Evolutionary conservation across 2,329 filamentous ascomycete species (phyloP).

Genomic region (Albophoma yamanashiensis): DNA sequence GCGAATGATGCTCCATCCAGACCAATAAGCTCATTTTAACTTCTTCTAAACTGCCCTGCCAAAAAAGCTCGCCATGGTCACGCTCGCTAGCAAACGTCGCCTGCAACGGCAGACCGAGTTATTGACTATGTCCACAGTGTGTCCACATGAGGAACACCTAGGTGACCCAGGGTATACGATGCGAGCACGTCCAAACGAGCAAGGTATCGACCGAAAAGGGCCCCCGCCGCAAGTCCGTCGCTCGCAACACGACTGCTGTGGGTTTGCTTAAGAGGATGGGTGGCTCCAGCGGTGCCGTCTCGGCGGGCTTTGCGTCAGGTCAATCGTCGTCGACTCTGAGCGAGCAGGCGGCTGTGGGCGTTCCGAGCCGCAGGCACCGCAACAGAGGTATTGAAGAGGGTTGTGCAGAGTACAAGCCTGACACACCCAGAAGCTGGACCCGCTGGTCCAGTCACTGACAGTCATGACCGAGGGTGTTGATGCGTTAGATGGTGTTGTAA

Average conservation of each 20-base stretch:
- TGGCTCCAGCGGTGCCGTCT: constrained; percentile 7
- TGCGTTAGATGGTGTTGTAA: background rate
- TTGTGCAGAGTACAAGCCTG: constrained; percentile 47
- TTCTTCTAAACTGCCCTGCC: no score
- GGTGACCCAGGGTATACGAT: background rate
- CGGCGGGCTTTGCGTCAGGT: constrained; percentile 23
- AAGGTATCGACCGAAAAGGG: background rate
- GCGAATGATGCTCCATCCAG: background rate
- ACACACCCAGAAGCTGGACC: constrained; percentile 37
- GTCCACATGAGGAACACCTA: background rate
- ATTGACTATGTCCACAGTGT: background rate
- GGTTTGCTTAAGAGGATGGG: background rate
- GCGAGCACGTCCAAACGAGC: background rate
- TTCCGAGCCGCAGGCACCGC: constrained; percentile 44
- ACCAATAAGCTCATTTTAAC: background rate
- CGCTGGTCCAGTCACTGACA: background rate
- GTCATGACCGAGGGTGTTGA: constrained; percentile 1
- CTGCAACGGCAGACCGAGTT: background rate
- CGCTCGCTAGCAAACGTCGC: background rate
- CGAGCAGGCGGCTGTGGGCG: constrained; percentile 14
- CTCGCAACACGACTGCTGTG: constrained; percentile 27
- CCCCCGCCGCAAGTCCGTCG: constrained; percentile 32
- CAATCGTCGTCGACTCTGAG: constrained; percentile 14
- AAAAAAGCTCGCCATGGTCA: background rate
- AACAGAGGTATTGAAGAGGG: constrained; percentile 35